Percentiles rank a stretch among this genome's conserved stretches.
Evolutionary conservation across 352 stramenopile species (phyloP).

Genomic region (Phytopythium helicoides): DNA sequence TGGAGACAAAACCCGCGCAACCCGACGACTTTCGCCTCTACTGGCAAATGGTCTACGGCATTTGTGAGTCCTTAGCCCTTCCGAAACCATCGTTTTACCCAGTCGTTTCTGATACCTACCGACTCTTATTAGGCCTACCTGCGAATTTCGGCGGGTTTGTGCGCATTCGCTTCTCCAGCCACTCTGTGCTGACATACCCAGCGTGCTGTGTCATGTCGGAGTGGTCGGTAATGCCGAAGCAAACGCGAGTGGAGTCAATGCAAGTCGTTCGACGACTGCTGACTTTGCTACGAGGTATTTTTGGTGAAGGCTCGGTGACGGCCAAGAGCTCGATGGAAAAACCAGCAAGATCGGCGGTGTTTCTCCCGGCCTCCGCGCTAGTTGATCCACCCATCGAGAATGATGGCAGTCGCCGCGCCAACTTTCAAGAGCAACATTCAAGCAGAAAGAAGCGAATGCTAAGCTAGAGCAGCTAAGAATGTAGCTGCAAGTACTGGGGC

Average conservation of each 20-base stretch:
- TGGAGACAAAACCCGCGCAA: constrained; percentile 7
- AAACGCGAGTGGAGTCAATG: constrained; percentile 28
- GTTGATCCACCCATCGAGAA: too few species aligned
- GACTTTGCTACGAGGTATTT: constrained; percentile 21
- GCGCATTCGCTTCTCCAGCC: constrained; percentile 29
- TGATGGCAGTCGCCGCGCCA: too few species aligned
- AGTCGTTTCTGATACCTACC: too few species aligned
- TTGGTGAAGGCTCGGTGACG: constrained; percentile 15
- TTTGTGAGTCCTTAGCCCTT: constrained; percentile 15
- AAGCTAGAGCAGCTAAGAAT: too few species aligned
- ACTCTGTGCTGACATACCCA: constrained; percentile 33
- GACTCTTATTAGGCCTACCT: background rate
- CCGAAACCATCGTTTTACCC: background rate
- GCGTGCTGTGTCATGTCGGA: constrained; percentile 34
- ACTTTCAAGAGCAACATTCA: too few species aligned
- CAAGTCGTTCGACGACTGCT: constrained; percentile 25
- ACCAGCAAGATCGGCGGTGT: too few species aligned
- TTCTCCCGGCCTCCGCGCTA: too few species aligned
- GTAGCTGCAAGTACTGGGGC: too few species aligned
- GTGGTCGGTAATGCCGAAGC: constrained; percentile 31
- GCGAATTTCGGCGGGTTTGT: constrained; percentile 33
- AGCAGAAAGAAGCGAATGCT: too few species aligned
- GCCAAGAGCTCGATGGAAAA: too few species aligned
- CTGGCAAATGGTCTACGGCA: constrained; percentile 36
- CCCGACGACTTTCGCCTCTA: constrained; percentile 36